A percentile compares a stretch with the other conserved stretches of the same genome.
Evolutionary conservation across 768 basidiomycete species (phyloP).

Genomic region (Boletus speciosus): DNA sequence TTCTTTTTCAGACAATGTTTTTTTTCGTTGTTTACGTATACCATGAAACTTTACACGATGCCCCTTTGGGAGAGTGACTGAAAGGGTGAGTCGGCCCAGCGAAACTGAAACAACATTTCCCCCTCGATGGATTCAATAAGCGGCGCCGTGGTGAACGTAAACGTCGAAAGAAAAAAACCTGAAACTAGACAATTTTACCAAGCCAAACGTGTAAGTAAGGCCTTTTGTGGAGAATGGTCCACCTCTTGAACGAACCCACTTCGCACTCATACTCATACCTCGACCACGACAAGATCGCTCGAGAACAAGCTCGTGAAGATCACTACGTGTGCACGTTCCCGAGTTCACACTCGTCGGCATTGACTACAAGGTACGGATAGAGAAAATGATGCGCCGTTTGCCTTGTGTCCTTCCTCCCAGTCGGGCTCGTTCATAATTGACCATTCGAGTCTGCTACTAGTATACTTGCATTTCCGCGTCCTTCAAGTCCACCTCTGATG

Average conservation of each 20-base stretch:
- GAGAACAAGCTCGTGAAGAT: conserved; percentile 98
- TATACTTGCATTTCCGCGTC: conserved; percentile 95
- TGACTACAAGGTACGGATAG: conserved; percentile 25
- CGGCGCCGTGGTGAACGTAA: no score
- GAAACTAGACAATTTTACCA: no score
- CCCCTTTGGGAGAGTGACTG: no score
- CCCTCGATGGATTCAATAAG: no score
- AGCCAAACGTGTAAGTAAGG: no score
- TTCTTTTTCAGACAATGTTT: no score
- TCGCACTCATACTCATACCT: conserved; percentile 99
- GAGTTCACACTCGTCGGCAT: conserved; percentile 35
- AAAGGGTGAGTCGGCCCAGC: no score
- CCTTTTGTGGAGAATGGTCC: no score
- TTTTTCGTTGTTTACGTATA: conserved; percentile 50
- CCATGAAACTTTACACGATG: no score
- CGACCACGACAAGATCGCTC: conserved; percentile 94
- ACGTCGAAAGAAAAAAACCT: no score
- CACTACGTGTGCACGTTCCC: conserved; percentile 99
- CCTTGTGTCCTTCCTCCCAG: conserved; percentile 67
- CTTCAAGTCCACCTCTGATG: conserved; percentile 61
- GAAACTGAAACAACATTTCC: no score
- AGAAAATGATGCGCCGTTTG: no score
- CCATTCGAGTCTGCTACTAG: conserved; percentile 35
- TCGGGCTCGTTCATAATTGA: conserved; percentile 99
- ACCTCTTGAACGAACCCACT: conserved; percentile 1